Evolutionary conservation across 2,329 filamentous ascomycete species (phyloP).

Genomic region (Fusarium coicis): DNA sequence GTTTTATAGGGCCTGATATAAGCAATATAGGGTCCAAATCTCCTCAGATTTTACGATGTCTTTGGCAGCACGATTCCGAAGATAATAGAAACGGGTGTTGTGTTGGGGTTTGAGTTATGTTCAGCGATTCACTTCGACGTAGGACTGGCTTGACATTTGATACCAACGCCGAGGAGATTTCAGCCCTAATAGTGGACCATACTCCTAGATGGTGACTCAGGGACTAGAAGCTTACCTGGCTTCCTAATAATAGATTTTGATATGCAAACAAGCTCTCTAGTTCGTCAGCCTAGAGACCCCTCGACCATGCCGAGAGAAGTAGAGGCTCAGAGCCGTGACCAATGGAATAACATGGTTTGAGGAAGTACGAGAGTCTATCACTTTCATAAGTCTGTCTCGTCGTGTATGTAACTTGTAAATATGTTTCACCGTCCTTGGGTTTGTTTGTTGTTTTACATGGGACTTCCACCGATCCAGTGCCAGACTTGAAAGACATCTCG

Average conservation of each 20-base stretch:
- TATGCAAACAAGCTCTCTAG: not conserved
- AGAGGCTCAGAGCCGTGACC: not conserved
- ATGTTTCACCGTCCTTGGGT: no score
- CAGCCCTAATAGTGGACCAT: not conserved
- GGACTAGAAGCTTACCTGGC: not conserved
- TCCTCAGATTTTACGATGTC: no score
- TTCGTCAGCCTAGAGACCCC: not conserved
- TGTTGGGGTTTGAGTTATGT: rapidly evolving
- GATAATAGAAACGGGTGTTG: rapidly evolving
- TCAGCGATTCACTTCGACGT: rapidly evolving
- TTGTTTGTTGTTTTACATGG: no score
- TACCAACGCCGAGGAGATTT: not conserved
- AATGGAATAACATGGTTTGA: not conserved
- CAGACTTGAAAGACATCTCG: rapidly evolving
- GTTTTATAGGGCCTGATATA: rapidly evolving
- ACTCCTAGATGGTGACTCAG: not conserved
- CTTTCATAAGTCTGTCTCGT: no score
- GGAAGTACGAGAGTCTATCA: no score
- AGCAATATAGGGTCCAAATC: no score
- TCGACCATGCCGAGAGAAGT: not conserved
- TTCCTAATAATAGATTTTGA: not conserved
- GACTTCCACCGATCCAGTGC: rapidly evolving
- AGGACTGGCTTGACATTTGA: no score
- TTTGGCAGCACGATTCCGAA: no score
- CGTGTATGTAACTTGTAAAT: no score